Evolutionary conservation across 129 eudicot genomes (phyloP), one percentile per base, ranked within the genome.

Genomic region (Solidago caesia): DNA sequence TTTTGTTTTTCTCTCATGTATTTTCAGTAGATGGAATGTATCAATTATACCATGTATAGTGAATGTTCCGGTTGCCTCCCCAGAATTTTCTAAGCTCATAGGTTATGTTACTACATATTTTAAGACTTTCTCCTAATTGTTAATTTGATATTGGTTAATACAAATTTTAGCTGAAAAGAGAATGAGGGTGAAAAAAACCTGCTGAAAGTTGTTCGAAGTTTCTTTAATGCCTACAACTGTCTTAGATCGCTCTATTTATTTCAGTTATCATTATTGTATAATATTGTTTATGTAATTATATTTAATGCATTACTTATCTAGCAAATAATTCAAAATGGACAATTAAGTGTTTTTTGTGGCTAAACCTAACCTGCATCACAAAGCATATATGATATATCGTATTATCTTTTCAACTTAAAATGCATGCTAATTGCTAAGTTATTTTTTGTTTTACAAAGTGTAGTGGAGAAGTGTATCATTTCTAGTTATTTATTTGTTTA

Each of bases 401-500:
- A 44, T 9, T 49, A 29, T 33, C n/a, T 21, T 70, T 4, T 41
- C 52, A 70, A 64, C 41, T 71, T 55, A 2, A 7, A 6, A 14
- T 59, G 60, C 77, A 46, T 63, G 57, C 45, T 46, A 47, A 39
- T 26, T 63, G 57, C 45, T 61, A 47, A 39, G 14, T 5, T 68
- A 26, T 48, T 15, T 44, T 47, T 16, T 68, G 27, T 55, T 57
- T 45, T 29, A 68, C 5, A 46, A 41, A 9, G 69, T 61, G 15
- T 49, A 71, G 53, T 60, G 55, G 59, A 74, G 70, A 79, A 59
- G 48, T 33, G 48, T 69, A 68, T 44, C 45, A 4, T 72, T 72
- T 67, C 4, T 67, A 47, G 58, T 67, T 21, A 16, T 53, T 56
- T 47, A 42, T 42, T 52, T 65, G 45, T 75, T 46, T 70, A 63